phyloP scores from a whole-genome alignment of 2,329 filamentous ascomycete species.

The Fusarium sp. region DNA sequence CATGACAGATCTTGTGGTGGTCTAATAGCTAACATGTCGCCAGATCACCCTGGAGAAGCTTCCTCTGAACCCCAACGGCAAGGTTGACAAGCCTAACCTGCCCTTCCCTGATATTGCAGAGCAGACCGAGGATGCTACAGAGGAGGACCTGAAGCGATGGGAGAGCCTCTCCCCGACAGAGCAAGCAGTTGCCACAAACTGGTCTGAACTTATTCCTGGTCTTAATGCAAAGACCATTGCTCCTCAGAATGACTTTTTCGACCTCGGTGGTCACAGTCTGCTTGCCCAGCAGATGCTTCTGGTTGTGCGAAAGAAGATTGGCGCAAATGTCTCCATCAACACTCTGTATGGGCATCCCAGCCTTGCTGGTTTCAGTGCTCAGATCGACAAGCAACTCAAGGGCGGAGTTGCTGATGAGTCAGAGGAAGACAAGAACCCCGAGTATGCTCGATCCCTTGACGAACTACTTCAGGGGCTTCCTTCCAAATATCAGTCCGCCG shows the following conservation, averaged over 20 bases:
- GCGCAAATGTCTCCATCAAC: conserved; percentile 49
- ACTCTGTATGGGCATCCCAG: conserved; percentile 48
- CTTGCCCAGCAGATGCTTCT: conserved; percentile 82
- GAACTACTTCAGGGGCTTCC: conserved; percentile 64
- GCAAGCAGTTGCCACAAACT: conserved; percentile 66
- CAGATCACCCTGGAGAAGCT: conserved; percentile 55
- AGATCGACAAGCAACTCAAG: conserved; percentile 47
- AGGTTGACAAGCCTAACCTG: conserved; percentile 81
- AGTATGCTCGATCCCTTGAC: conserved; percentile 65
- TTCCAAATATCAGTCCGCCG: conserved; percentile 48
- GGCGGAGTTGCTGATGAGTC: conserved; percentile 40
- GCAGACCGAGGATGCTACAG: conserved; percentile 58
- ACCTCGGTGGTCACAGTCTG: conserved; percentile 54
- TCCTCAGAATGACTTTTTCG: conserved; percentile 51
- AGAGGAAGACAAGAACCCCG: conserved; percentile 60
- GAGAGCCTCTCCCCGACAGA: conserved; percentile 54
- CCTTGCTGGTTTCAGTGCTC: conserved; percentile 46
- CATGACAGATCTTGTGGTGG: not conserved
- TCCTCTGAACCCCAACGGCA: conserved; percentile 81
- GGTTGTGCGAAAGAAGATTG: conserved; percentile 54
- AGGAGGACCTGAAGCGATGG: conserved; percentile 63
- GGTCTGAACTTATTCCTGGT: conserved; percentile 76
- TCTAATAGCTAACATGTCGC: not conserved
- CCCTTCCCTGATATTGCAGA: conserved; percentile 83
- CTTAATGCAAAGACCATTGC: conserved; percentile 74